Base-by-base conservation (phyloP, 176 grass and related monocot genomes). In the Bolboschoenus planiculmis region DNA sequence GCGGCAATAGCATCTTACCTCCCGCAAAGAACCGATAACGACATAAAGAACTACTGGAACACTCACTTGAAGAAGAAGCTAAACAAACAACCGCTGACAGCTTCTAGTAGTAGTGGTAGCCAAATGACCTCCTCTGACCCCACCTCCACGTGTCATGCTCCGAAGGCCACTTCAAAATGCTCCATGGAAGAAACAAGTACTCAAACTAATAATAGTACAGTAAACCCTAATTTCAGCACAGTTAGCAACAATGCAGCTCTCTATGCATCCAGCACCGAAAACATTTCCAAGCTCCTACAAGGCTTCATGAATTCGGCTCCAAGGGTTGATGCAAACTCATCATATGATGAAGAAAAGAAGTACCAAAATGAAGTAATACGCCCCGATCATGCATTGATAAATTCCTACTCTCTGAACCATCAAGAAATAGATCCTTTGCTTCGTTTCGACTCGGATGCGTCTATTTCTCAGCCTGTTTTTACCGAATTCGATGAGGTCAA, bases 41-140 rank as follows among this genome's bases (percentile, higher is more conserved):
- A 97, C 80, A 97, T 97, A 86, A 97, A 97, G 87, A 97, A 97
- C 81, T 97, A 91, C 87, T 97, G 93, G 93, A 97, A 97, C 85
- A 97, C 91, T 15, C 91, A 93, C 77, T 89, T 97, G 71, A 97
- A 97, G 93, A 97, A 97, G 78, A 93, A 93, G 85, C 85, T 97
- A 76, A 87, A 78, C 83, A 92, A 95, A 89, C 59, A 90, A 54
- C 83, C 89, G 0, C 78, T 46, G 76, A 68, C 50, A 85, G 81
- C 47, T 71, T 87, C 77, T 89, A 58, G 42, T 21, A 78, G 53
- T 90, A 82, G 89, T 75, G 23, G 20, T 21, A 11, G 76, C 78
- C 46, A 85, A 30, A 14, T 80, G 54, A 46, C 72, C 63, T 67
- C 33, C n/a, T 86, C 84, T 65, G 42, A 55, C 30, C 10, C 51